Conservation (phyloP, 2,329 filamentous ascomycete genomes). For the Talaromyces verruculosus region DNA sequence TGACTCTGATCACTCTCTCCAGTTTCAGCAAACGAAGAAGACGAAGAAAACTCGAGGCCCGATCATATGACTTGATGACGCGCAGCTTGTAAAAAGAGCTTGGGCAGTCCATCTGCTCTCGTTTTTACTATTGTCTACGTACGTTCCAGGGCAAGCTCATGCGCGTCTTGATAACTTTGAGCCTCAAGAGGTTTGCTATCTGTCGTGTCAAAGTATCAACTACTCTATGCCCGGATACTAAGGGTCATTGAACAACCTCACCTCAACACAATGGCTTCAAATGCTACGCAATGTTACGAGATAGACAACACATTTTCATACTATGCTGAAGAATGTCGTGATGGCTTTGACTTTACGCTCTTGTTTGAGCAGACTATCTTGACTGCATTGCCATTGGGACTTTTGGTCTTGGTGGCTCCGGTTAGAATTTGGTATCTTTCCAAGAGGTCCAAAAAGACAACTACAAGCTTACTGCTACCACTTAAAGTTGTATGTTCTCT, state of each 20-base stretch:
- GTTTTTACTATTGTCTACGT: neutral
- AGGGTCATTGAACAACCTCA: constrained; percentile 6
- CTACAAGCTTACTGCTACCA: constrained; percentile 32
- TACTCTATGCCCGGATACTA: constrained; percentile 8
- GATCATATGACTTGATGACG: constrained; percentile 15
- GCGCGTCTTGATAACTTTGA: neutral
- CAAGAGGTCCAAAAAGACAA: constrained; percentile 38
- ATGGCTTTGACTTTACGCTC: constrained; percentile 47
- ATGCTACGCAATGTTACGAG: constrained; percentile 30
- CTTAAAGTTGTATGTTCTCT: constrained; percentile 39
- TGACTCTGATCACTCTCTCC: neutral
- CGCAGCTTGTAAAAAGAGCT: constrained; percentile 17
- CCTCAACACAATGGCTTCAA: constrained; percentile 25
- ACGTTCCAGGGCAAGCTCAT: neutral
- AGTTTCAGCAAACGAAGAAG: neutral
- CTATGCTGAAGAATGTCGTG: constrained; percentile 38
- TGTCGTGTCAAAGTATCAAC: neutral
- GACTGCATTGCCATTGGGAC: constrained; percentile 36
- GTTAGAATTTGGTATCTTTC: constrained; percentile 39
- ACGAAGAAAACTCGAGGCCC: constrained; percentile 1
- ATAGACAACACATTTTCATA: constrained; percentile 39
- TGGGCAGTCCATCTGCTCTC: neutral
- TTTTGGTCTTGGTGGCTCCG: constrained; percentile 38
- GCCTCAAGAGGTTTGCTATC: neutral
- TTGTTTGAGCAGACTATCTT: constrained; percentile 49